Conservation (phyloP, 208 protist species). For the Acanthamoeba castellanii region DNA sequence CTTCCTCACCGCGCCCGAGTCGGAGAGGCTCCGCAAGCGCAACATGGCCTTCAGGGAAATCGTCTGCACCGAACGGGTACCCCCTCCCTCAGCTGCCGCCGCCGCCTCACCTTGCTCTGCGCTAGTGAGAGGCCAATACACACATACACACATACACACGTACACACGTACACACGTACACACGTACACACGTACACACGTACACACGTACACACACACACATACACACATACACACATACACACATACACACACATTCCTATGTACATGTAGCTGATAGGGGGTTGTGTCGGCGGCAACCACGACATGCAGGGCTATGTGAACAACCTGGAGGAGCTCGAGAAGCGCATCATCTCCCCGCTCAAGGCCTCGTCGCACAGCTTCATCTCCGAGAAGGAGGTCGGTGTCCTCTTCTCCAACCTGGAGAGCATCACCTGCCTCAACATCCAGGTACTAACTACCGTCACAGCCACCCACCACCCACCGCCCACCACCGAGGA, state of each 20-base stretch:
- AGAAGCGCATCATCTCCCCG: constrained; percentile 50
- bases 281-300: too few species aligned
- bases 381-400: constrained; percentile 42
- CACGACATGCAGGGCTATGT: background rate
- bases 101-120: background rate
- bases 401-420: constrained; percentile 19
- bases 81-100: background rate
- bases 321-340: constrained; percentile 42
- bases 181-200: too few species aligned
- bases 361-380: constrained; percentile 3
- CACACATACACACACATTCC: too few species aligned
- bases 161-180: too few species aligned
- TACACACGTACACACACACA: too few species aligned
- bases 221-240: too few species aligned
- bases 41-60: constrained; percentile 62
- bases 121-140: too few species aligned
- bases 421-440: constrained; percentile 56
- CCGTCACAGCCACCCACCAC: too few species aligned
- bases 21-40: constrained; percentile 27
- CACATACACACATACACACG: too few species aligned
- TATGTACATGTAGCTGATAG: too few species aligned
- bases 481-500: too few species aligned
- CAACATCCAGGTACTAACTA: constrained; percentile 4
- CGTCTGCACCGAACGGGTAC: constrained; percentile 23
- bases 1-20: constrained; percentile 48